These are phyloP conservation scores for Lactarius sanguifluus DNA, from an alignment of 768 basidiomycete species.

Conservation along the genomic window DNA sequence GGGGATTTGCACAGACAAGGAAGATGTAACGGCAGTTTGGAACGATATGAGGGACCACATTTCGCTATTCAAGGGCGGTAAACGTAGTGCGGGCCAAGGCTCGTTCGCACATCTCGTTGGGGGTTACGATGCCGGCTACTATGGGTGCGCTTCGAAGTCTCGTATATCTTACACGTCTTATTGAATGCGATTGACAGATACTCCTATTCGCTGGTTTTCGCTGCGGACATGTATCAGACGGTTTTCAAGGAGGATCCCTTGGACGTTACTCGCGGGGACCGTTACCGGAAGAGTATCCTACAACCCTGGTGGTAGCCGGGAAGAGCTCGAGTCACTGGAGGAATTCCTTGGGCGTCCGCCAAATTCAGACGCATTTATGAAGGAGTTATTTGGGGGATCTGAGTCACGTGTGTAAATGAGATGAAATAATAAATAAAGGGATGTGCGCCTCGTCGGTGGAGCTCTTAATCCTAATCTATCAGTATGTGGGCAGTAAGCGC, in stretches of 20 bases:
- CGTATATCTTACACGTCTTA: background rate
- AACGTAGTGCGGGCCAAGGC: constrained; percentile 66
- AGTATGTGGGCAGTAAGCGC: background rate
- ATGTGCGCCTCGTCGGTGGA: background rate
- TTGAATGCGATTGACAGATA: constrained; percentile 35
- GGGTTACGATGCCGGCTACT: constrained; percentile 71
- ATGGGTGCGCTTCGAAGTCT: constrained; percentile 48
- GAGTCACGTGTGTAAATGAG: background rate
- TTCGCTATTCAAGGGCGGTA: constrained; percentile 64
- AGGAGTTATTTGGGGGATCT: constrained; percentile 26
- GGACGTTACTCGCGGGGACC: constrained; percentile 60
- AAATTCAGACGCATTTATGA: constrained; percentile 29
- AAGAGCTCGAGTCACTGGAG: constrained; percentile 77
- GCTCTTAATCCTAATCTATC: background rate
- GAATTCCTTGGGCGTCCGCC: constrained; percentile 28
- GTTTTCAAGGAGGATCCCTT: constrained; percentile 83
- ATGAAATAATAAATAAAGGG: background rate
- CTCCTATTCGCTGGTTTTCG: constrained; percentile 70
- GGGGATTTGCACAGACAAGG: constrained; percentile 42
- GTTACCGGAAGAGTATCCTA: constrained; percentile 77
- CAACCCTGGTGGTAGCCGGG: constrained; percentile 71
- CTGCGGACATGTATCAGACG: constrained; percentile 61
- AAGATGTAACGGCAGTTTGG: constrained; percentile 81
- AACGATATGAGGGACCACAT: constrained; percentile 66
- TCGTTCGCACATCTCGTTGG: constrained; percentile 76